Base-by-base conservation (phyloP, 257 asterid species). In the Coffea eugenioides region DNA sequence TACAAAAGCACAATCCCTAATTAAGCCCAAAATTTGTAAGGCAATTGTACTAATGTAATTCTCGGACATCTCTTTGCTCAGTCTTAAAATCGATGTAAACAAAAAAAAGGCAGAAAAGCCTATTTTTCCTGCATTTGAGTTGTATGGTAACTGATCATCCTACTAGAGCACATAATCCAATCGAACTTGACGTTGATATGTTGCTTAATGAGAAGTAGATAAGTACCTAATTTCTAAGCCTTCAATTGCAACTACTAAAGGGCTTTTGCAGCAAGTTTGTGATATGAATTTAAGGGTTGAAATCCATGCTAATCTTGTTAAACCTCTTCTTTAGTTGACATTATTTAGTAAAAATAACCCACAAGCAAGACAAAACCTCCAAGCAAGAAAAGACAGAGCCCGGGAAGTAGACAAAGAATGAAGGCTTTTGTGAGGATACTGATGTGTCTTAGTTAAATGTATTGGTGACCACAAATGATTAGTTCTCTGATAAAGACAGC, bases 401-500 rank as follows among this genome's bases (percentile, higher is more conserved):
- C 5, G 13, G 4, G 27, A 23, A 61, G 31, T 31, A 61, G 66
- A 61, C 21, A 8, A 48, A 46, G 34, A 14, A 21, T 23, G 20
- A 43, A 41, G 74, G 51, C 16, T n/a, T 31, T 18, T 23, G 27
- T 39, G 73, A 68, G 14, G 6, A 49, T 36, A 70, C 62, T 2
- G 59, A 27, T 27, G 6, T n/a, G 45, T 16, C 3, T 62, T 21
- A 16, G 43, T 41, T 8, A 36, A 39, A 36, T 11, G 2, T 3
- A 11, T 54, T 23, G 66, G 71, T 71, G 72, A 43, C 56, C 69
- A 36, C 80, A 34, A 71, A 85, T 84, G 83, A 86, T 86, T 86
- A 86, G 84, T 49, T 82, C 61, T 74, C 52, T 78, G 85, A 85
- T 20, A 68, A 64, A 65, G 90, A 89, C 89, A 83, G 90, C 78